Conservation (phyloP, 257 asterid species). For the Nicotiana otophora region DNA sequence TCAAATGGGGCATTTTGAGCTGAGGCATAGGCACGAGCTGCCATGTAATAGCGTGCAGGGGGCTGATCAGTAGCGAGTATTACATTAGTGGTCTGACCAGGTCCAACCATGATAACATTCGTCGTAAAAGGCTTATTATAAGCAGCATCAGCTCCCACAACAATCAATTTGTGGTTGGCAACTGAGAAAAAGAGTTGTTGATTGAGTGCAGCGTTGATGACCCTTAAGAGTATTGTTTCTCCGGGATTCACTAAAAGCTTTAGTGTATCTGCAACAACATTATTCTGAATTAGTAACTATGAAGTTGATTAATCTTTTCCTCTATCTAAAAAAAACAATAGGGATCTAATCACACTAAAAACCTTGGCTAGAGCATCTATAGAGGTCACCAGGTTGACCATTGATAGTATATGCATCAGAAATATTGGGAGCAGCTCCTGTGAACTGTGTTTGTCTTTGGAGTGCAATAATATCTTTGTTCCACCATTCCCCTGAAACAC, state of each 20-base stretch:
- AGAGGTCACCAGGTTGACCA: constrained; percentile 74
- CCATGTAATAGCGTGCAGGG: constrained; percentile 53
- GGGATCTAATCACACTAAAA: not conserved
- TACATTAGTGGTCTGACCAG: constrained; percentile 70
- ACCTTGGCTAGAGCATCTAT: constrained; percentile 43
- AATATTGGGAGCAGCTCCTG: constrained; percentile 68
- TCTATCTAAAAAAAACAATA: not conserved
- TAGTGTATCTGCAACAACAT: constrained; percentile 30
- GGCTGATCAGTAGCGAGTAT: constrained; percentile 55
- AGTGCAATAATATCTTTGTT: constrained; percentile 48
- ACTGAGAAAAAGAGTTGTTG: constrained; percentile 59
- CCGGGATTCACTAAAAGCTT: constrained; percentile 39
- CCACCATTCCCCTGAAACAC: constrained; percentile 81
- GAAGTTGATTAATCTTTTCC: no score
- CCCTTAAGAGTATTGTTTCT: constrained; percentile 45
- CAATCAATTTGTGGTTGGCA: constrained; percentile 53
- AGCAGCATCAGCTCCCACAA: constrained; percentile 57
- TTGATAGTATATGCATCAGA: constrained; percentile 76
- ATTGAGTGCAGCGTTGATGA: constrained; percentile 72
- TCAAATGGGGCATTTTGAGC: constrained; percentile 59
- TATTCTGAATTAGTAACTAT: no score
- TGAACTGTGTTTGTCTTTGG: constrained; percentile 45
- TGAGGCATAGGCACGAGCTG: constrained; percentile 41
- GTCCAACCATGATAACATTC: constrained; percentile 48
- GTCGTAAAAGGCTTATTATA: constrained; percentile 47